Conservation (phyloP, 2,329 filamentous ascomycete species). For the Ophiostoma australiae region DNA sequence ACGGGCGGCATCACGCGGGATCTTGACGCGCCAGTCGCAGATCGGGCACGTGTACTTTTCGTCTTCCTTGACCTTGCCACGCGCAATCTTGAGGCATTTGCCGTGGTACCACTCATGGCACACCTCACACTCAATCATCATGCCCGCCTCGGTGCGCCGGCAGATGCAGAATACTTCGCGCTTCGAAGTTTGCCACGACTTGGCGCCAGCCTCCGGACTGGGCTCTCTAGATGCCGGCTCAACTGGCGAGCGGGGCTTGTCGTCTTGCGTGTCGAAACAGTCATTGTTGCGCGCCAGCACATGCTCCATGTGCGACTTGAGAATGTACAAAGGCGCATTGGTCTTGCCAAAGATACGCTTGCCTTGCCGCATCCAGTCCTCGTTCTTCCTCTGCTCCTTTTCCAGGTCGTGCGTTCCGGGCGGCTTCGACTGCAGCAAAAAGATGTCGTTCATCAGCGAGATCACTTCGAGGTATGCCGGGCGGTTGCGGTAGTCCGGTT, state of each 20-base stretch:
- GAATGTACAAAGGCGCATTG: conserved; percentile 91
- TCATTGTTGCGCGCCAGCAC: conserved; percentile 83
- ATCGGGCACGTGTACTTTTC: conserved; percentile 98
- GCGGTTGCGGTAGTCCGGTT: conserved; percentile 69
- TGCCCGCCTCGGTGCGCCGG: conserved; percentile 83
- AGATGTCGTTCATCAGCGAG: conserved; percentile 79
- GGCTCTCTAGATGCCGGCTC: conserved; percentile 87
- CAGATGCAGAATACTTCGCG: conserved; percentile 96
- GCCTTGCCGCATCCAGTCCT: conserved; percentile 98
- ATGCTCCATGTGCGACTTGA: conserved; percentile 90
- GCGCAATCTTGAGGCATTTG: conserved; percentile 94
- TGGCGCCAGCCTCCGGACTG: conserved; percentile 48
- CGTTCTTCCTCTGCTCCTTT: conserved; percentile 87
- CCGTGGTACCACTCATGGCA: conserved; percentile 99
- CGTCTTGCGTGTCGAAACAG: conserved; percentile 81
- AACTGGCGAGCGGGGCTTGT: conserved; percentile 82
- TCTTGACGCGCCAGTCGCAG: conserved; percentile 95
- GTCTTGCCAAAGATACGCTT: conserved; percentile 98
- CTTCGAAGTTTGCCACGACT: conserved; percentile 57
- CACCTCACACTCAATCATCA: conserved; percentile 99
- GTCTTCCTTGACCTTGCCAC: conserved; percentile 96
- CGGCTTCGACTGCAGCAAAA: conserved; percentile 88
- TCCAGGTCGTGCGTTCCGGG: conserved; percentile 87
- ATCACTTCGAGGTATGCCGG: conserved; percentile 87
- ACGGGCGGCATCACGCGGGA: conserved; percentile 89